Conservation (phyloP, 257 asterid genomes). For the Vinca minor region DNA sequence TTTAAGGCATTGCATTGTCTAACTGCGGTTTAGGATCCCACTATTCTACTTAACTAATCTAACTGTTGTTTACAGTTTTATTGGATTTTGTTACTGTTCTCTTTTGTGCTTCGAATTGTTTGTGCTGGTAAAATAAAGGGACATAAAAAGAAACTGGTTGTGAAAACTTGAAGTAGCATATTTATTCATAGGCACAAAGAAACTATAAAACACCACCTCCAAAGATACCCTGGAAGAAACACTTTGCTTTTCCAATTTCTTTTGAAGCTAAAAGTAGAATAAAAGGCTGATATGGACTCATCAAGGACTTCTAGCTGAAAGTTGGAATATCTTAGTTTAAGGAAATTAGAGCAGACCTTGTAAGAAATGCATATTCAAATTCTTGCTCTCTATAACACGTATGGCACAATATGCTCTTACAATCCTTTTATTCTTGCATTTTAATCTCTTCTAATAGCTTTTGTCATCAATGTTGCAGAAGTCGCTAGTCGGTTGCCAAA, state of each 20-base stretch:
- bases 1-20: not conserved
- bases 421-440: not conserved
- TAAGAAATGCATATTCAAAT: not conserved
- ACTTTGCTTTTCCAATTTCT: not conserved
- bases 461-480: too few relatives aligned
- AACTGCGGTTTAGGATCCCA: not conserved
- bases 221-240: not conserved
- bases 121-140: not conserved
- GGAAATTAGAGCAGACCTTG: not conserved
- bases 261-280: not conserved
- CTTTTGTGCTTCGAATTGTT: not conserved
- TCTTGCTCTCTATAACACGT: too few relatives aligned
- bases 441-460: not conserved
- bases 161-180: not conserved
- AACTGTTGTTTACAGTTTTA: not conserved
- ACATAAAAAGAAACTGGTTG: not conserved
- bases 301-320: not conserved
- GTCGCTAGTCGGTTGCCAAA: too few relatives aligned
- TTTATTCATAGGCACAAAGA: not conserved
- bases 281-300: not conserved
- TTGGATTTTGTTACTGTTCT: not conserved
- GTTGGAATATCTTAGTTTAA: not conserved
- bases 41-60: not conserved
- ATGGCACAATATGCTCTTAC: not conserved
- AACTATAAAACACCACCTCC: not conserved